Base-by-base conservation (phyloP, 2,329 filamentous ascomycete genomes). In the Dryadomyces quercivorus region DNA sequence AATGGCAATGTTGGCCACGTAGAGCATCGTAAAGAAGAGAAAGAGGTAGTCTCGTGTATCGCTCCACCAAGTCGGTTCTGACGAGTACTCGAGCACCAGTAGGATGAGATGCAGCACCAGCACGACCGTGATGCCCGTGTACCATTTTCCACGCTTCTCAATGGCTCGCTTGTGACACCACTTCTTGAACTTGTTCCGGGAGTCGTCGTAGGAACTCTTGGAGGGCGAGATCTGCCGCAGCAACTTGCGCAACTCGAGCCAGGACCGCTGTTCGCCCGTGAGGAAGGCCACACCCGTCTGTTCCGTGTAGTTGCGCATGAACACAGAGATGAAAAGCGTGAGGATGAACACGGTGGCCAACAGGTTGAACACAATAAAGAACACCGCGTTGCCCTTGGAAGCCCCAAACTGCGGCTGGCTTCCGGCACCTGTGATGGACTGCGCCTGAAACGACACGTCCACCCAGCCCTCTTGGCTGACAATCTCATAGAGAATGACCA, bases 301-400 rank as follows among this genome's bases (percentile, higher is more conserved):
- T 69, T 98, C 93, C 0, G 93, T 98, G 69, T 98, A 98, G 67
- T 96, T 98, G 58, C 93, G 88, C 93, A 98, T 98, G 68, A 98
- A 98, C 58, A 98, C 93, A 55, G 93, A 97, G 50, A 98, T 94
- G 68, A 98, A 98, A 65, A 98, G 74, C 1, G 93, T 98, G 65
- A 98, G 77, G 58, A 98, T 86, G 70, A 98, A 98, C 59, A 98
- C 92, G 0, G 93, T 93, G 36, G 90, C 90, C 62, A 98, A 77
- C 66, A 98, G 80, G 70, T 98, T 98, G 81, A 97, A 98, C 5
- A 92, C 77, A 55, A 98, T 82, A 66, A 98, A 96, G 74, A 96
- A 98, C 40, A 97, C 68, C 0, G 88, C 91, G 60, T 98, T 97
- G 44, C 86, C 90, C 63, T 91, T 82, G 1, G 86, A 80, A 2